Evolutionary conservation across 306 rosid species (phyloP).

Genomic region (Citrullus colocynthis): DNA sequence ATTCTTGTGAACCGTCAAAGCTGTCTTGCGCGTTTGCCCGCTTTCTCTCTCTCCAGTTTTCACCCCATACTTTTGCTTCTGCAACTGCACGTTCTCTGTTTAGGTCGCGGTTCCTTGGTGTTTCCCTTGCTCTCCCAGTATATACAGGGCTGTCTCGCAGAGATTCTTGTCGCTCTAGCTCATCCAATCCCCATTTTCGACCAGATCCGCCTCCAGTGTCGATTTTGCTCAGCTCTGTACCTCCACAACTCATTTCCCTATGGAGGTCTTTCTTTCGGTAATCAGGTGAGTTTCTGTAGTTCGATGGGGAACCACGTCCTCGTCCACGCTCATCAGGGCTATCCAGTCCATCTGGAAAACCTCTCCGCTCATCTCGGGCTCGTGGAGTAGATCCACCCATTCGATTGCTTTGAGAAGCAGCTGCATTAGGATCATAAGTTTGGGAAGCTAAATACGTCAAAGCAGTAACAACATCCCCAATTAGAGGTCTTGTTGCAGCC

Average conservation of each 20-base stretch:
- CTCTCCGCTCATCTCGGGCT: constrained; percentile 55
- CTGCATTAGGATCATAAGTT: constrained; percentile 61
- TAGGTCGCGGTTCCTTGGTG: constrained; percentile 74
- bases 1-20: constrained; percentile 82
- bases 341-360: constrained; percentile 52
- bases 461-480: constrained; percentile 68
- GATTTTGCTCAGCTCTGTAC: constrained; percentile 35
- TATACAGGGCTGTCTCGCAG: constrained; percentile 71
- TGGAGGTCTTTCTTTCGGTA: constrained; percentile 45
- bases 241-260: constrained; percentile 36
- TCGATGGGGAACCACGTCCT: constrained; percentile 65
- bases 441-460: constrained; percentile 78
- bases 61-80: constrained; percentile 93
- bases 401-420: constrained; percentile 39
- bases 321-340: constrained; percentile 58
- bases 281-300: constrained; percentile 68
- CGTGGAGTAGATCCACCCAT: constrained; percentile 77
- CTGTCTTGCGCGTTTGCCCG: constrained; percentile 65
- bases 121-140: constrained; percentile 71
- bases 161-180: constrained; percentile 52
- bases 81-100: constrained; percentile 95
- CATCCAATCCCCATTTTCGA: constrained; percentile 73
- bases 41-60: constrained; percentile 93
- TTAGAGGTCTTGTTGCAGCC: constrained; percentile 63
- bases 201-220: constrained; percentile 77